Evolutionary conservation across 129 eudicot species (phyloP).

Genomic region (Erigeron canadensis): DNA sequence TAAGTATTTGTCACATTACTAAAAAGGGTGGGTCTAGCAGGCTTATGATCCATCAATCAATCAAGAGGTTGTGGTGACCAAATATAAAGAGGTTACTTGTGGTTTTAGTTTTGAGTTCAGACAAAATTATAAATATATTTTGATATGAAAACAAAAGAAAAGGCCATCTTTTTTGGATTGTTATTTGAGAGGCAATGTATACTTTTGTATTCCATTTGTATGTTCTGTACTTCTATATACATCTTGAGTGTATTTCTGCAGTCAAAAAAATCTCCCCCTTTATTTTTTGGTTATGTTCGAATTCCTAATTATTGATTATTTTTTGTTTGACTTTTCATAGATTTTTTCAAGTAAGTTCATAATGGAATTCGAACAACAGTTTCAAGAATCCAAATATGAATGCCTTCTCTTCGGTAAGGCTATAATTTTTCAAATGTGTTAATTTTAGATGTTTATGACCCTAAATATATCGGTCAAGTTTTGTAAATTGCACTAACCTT

Average conservation of each 20-base stretch:
- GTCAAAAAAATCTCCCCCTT: background rate
- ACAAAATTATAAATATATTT: too few species aligned
- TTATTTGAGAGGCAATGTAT: too few species aligned
- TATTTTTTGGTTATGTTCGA: background rate
- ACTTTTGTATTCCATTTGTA: too few species aligned
- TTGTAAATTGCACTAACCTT: background rate
- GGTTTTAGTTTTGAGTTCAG: background rate
- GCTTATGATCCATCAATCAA: too few species aligned
- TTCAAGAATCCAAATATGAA: constrained; percentile 56
- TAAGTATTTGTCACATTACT: background rate
- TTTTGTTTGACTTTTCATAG: background rate
- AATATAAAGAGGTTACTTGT: too few species aligned
- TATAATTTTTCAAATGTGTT: background rate
- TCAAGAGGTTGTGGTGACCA: too few species aligned
- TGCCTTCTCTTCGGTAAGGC: constrained; percentile 90
- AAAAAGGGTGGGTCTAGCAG: too few species aligned
- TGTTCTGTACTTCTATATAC: too few species aligned
- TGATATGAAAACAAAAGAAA: too few species aligned
- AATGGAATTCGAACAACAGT: constrained; percentile 51
- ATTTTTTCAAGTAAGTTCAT: background rate
- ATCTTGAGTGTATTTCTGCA: too few species aligned
- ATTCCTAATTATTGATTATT: background rate
- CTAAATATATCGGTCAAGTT: background rate
- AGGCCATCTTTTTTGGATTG: too few species aligned
- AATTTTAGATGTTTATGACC: background rate